Evolutionary conservation across 1,139 yeast genomes (phyloP), one percentile per base, ranked within the genome.

Genomic region (Candida freyschussii): DNA sequence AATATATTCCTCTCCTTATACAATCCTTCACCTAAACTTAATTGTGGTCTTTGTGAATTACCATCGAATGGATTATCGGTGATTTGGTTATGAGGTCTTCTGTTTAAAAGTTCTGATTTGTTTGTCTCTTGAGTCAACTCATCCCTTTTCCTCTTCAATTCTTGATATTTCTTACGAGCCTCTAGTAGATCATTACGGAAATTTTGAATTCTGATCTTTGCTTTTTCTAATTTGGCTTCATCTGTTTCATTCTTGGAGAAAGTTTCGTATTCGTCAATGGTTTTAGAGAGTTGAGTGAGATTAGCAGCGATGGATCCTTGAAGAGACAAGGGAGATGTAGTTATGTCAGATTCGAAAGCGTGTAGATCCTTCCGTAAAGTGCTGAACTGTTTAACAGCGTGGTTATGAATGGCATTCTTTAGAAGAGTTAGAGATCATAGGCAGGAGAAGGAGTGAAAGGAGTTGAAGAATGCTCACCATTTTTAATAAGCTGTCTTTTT

Each of bases 221-320:
- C 89, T 55, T 83, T 85, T 30, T 70, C 63, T 44, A 71, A 71
- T 41, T 72, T 68, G 21, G 71, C 76, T 26, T 69, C 72, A 34
- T 71, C 72, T 12, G 68, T 55, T 50, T 78, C 85, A 45, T 79
- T 81, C 32, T 69, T 65, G 15, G 78, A 69, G 41, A 85, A 69
- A 27, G 73, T 78, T 25, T 72, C 72, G 54, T 84, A 87, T 50
- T 87, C 96, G 36, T 75, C 78, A 23, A 89, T 67, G 5, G 95
- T 85, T 48, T 87, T 76, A 29, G 70, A 65, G 45, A 89, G 72
- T 16, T 89, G 75, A 6, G 87, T 77, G 40, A 87, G 59, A 2
- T 95, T 77, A 0, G 96, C 89, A 13, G 93, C 75, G 23, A 89
- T 82, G 29, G 89, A 81, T n/a, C 85, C 85, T 54, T 81, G 89